Evolutionary conservation across 805 yeast species (phyloP), one percentile per base, ranked within the genome.

Genomic region (Wickerhamiella sergipiensis): DNA sequence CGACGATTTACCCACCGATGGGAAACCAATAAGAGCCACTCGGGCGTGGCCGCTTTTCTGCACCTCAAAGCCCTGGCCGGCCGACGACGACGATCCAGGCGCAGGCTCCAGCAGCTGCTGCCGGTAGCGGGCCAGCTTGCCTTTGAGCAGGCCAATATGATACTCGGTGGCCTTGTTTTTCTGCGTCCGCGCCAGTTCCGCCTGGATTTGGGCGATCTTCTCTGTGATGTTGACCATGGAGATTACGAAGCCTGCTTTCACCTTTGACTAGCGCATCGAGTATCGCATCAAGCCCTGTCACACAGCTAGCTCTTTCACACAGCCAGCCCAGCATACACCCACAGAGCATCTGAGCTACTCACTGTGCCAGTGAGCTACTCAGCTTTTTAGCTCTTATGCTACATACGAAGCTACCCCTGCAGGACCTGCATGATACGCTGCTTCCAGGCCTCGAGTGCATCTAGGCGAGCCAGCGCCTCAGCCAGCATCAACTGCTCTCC

Each of bases 81-180:
- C 75, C 2, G 82, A 77, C 23, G 80, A 75, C 0, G 79, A 70
- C 1, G 80, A 72, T 0, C 87, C 86, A 0, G 90, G 83, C 43
- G 85, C 82, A 6, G 97, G 97, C 57, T 89, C 97, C 46, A 90
- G 72, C 48, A 90, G 74, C 71, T 90, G 95, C 61, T 94, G 81
- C 63, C 97, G 77, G 62, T 85, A 85, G 56, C 95, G 75, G 9
- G 98, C 98, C 43, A 92, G 76, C 65, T 90, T 92, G 50, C 97
- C 98, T 68, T 90, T 89, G 50, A 92, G 72, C 22, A 90, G 76
- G 56, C 98, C 97, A 62, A 90, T 75, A 66, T 90, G 98, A 67
- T 92, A 89, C 71, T 90, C 97, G 0, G 98, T 90, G 55, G 98
- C 97, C 69, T 90, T 90, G 64, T 90, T 90, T 72, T 92, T 90